Conservation (phyloP, 2,329 filamentous ascomycete species). For the Phaeosphaeria sp. region DNA sequence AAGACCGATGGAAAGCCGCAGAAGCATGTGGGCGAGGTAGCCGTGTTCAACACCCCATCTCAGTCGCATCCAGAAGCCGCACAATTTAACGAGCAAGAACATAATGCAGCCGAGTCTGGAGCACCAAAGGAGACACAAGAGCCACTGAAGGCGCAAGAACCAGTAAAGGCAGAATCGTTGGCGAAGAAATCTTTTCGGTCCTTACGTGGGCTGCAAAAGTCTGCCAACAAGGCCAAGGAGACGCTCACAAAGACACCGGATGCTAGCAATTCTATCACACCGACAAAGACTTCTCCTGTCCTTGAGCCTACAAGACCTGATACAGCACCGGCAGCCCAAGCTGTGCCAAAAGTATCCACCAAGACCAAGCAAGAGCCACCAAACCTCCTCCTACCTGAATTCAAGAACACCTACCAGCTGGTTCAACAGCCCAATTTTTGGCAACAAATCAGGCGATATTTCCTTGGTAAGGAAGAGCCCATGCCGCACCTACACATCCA, state of each 20-base stretch:
- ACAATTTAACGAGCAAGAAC: slow-evolving; percentile 56
- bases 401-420: slow-evolving; percentile 68
- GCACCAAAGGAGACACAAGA: slow-evolving; percentile 24
- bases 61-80: slow-evolving; percentile 58
- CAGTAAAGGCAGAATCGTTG: slow-evolving; percentile 24
- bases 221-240: slow-evolving; percentile 28
- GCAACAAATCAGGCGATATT: slow-evolving; percentile 50
- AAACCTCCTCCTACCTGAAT: slow-evolving; percentile 74
- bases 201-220: slow-evolving; percentile 38
- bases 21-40: slow-evolving; percentile 61
- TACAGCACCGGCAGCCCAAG: slow-evolving; percentile 34
- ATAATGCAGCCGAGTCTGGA: slow-evolving; percentile 27
- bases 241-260: slow-evolving; percentile 22
- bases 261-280: slow-evolving; percentile 47
- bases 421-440: slow-evolving; percentile 54
- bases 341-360: slow-evolving; percentile 28
- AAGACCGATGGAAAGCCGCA: slow-evolving; percentile 63
- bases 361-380: slow-evolving; percentile 49
- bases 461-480: slow-evolving; percentile 60
- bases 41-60: slow-evolving; percentile 58
- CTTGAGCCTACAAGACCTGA: slow-evolving; percentile 34
- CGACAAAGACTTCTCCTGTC: slow-evolving; percentile 35
- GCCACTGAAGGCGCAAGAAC: slow-evolving; percentile 22
- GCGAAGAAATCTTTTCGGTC: slow-evolving; percentile 40
- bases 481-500: slow-evolving; percentile 72